Evolutionary conservation across 1,284 basidiomycete species (phyloP).

Genomic region (Moesziomyces aphidis): DNA sequence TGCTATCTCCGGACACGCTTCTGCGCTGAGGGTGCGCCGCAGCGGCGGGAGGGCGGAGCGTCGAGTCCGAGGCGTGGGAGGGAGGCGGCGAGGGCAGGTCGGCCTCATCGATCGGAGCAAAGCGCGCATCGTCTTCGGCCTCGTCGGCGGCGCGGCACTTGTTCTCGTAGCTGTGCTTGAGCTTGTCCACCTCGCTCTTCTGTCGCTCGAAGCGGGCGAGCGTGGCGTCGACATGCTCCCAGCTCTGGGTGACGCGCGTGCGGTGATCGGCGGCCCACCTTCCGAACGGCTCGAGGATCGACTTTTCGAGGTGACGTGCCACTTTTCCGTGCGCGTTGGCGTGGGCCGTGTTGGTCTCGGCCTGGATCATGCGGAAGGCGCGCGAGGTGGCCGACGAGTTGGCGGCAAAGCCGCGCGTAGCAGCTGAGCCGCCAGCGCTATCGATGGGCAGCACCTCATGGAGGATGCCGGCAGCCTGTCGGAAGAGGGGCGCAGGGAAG

Average conservation of each 20-base stretch:
- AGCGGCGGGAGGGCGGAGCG: slow-evolving; percentile 7
- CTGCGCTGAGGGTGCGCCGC: slow-evolving; percentile 12
- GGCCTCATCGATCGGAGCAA: slow-evolving; percentile 54
- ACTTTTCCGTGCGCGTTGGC: slow-evolving; percentile 53
- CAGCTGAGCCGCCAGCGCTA: slow-evolving; percentile 7
- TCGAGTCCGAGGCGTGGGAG: slow-evolving; percentile 4
- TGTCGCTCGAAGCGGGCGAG: slow-evolving; percentile 55
- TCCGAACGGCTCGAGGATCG: slow-evolving; percentile 58
- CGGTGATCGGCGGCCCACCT: slow-evolving; percentile 59
- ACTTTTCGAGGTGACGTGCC: slow-evolving; percentile 52
- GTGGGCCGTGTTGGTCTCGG: slow-evolving; percentile 48
- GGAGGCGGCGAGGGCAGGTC: slow-evolving; percentile 14
- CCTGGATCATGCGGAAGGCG: slow-evolving; percentile 47
- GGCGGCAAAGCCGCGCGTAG: slow-evolving; percentile 26
- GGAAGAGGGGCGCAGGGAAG: slow-evolving; percentile 51
- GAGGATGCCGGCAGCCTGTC: slow-evolving; percentile 33
- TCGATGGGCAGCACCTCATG: slow-evolving; percentile 40
- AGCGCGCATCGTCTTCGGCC: slow-evolving; percentile 65
- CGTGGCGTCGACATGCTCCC: slow-evolving; percentile 58
- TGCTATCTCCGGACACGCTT: slow-evolving; percentile 31
- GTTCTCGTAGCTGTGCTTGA: slow-evolving; percentile 57
- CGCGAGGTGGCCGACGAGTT: slow-evolving; percentile 44
- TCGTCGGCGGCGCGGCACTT: slow-evolving; percentile 65
- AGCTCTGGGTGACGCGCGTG: slow-evolving; percentile 54
- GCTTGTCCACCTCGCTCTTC: slow-evolving; percentile 54